A percentile compares a stretch with the other conserved stretches of the same genome.
Evolutionary conservation across 345 rosid genomes (phyloP).

Genomic region (Tarenaya hassleriana): DNA sequence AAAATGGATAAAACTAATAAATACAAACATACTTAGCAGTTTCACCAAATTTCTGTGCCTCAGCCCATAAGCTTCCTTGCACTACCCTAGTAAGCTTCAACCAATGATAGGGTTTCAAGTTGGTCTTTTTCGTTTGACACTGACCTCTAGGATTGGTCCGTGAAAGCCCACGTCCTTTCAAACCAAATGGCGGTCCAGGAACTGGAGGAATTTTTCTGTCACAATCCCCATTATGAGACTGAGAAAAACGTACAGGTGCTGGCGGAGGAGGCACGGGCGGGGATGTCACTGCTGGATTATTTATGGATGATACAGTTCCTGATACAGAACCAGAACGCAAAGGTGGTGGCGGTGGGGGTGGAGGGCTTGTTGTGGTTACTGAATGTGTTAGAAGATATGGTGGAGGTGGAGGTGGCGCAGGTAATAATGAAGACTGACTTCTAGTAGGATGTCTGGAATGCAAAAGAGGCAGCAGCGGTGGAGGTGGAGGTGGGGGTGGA

Average conservation of each 20-base stretch:
- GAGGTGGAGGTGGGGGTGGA: too few species aligned
- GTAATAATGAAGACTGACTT: slow-evolving; percentile 22
- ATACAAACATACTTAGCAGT: slow-evolving; percentile 45
- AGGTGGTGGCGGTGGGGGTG: slow-evolving; percentile 50
- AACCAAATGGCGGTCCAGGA: slow-evolving; percentile 58
- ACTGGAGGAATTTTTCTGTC: slow-evolving; percentile 54
- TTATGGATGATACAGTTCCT: slow-evolving; percentile 18
- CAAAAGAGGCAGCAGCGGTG: slow-evolving; percentile 22
- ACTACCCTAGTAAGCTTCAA: slow-evolving; percentile 79
- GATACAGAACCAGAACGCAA: slow-evolving; percentile 22
- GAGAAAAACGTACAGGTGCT: slow-evolving; percentile 34
- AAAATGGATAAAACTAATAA: slow-evolving; percentile 4
- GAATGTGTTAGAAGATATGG: slow-evolving; percentile 19
- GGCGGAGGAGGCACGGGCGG: slow-evolving; percentile 65
- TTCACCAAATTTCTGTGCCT: slow-evolving; percentile 69
- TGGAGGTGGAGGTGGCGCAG: slow-evolving; percentile 24
- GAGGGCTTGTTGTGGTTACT: slow-evolving; percentile 26
- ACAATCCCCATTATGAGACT: slow-evolving; percentile 31
- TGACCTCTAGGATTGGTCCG: slow-evolving; percentile 39
- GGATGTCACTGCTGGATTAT: slow-evolving; percentile 21
- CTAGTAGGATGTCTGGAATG: slow-evolving; percentile 14
- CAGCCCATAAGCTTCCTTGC: slow-evolving; percentile 90
- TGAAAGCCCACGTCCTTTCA: slow-evolving; percentile 45
- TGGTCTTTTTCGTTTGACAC: slow-evolving; percentile 51
- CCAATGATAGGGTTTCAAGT: slow-evolving; percentile 86